A percentile compares a stretch with the other conserved stretches of the same genome.
Conservation (phyloP, 192 early-diverging fungal genomes). For the Gorgonomyces haynaldii region DNA sequence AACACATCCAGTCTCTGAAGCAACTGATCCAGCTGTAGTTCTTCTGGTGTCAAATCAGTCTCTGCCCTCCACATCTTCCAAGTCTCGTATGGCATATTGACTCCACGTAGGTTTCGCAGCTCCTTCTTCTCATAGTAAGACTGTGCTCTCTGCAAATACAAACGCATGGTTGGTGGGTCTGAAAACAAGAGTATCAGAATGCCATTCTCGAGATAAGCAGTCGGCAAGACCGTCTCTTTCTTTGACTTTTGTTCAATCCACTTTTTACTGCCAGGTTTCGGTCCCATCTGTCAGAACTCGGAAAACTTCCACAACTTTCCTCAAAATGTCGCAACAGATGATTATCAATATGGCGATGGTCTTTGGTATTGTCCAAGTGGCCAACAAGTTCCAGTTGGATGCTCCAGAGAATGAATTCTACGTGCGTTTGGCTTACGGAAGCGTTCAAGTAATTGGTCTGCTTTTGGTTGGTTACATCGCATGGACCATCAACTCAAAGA, state of each 20-base stretch:
- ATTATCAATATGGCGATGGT: constrained; percentile 41
- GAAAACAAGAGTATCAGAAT: no score
- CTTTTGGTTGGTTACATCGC: constrained; percentile 35
- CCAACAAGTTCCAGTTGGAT: constrained; percentile 47
- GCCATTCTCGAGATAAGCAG: no score
- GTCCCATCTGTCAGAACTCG: no score
- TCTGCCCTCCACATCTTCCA: not conserved
- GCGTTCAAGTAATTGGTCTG: constrained; percentile 44
- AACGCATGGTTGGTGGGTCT: no score
- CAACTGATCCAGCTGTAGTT: not conserved
- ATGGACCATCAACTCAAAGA: constrained; percentile 48
- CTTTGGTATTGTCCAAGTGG: constrained; percentile 38
- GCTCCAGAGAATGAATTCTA: constrained; percentile 42
- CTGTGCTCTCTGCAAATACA: no score
- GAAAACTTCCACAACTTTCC: no score
- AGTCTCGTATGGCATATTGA: not conserved
- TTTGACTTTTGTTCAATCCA: no score
- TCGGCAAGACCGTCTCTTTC: no score
- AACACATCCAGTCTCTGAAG: not conserved
- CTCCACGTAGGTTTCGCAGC: no score
- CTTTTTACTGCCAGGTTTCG: no score
- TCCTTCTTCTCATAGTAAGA: no score
- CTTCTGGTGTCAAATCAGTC: not conserved
- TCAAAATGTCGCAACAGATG: no score
- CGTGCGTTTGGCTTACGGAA: constrained; percentile 44